Evolutionary conservation across 345 rosid species (phyloP).

Genomic region (Clarkia xantiana): DNA sequence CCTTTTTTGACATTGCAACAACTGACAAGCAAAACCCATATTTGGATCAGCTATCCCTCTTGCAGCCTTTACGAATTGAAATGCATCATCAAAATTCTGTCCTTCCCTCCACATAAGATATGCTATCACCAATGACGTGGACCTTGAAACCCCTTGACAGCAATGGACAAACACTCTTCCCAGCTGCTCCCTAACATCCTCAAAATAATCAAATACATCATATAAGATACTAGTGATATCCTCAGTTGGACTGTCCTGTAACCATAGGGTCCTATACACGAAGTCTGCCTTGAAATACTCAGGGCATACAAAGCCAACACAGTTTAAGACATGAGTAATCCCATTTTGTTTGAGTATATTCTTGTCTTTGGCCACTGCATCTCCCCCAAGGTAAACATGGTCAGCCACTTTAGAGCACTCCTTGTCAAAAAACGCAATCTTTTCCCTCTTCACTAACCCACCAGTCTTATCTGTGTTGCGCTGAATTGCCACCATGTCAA

Average conservation of each 20-base stretch:
- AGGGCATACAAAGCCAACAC: conserved; percentile 96
- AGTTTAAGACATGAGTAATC: conserved; percentile 85
- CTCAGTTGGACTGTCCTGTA: conserved; percentile 97
- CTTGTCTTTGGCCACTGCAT: conserved; percentile 85
- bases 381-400: conserved; percentile 93
- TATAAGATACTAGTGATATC: conserved; percentile 95
- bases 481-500: conserved; percentile 73
- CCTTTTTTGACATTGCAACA: conserved; percentile 94
- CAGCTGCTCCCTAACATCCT: conserved; percentile 82
- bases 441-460: conserved; percentile 75
- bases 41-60: conserved; percentile 98
- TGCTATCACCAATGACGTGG: conserved; percentile 95
- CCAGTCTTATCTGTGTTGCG: conserved; percentile 50
- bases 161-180: conserved; percentile 98
- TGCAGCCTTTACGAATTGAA: conserved; percentile 90
- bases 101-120: conserved; percentile 99
- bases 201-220: conserved; percentile 97
- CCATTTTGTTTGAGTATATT: conserved; percentile 66
- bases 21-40: conserved; percentile 99
- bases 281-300: conserved; percentile 89
- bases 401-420: conserved; percentile 95
- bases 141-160: conserved; percentile 95
- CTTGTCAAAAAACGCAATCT: conserved; percentile 85
- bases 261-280: conserved; percentile 87
- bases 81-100: conserved; percentile 95